A percentile compares a stretch with the other conserved stretches of the same genome.
These are phyloP conservation scores for Boeremia lycopersici DNA, from an alignment of 2,329 filamentous ascomycete genomes.

Conservation along the genomic window DNA sequence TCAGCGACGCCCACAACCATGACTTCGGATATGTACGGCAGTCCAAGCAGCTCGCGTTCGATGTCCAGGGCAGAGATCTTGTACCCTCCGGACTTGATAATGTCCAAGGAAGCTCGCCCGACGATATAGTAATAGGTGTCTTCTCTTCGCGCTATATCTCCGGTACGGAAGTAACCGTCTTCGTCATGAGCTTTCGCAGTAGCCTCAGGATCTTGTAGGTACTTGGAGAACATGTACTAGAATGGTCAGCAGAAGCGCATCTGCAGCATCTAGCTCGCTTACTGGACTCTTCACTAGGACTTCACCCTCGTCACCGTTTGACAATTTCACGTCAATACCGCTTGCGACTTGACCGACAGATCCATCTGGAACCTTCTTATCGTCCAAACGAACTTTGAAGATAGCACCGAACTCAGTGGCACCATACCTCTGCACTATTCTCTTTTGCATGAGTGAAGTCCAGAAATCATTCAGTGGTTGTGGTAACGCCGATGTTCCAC, in stretches of 20 bases:
- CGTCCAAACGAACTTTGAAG: slow-evolving; percentile 49
- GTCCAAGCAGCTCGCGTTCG: slow-evolving; percentile 58
- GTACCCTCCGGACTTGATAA: slow-evolving; percentile 63
- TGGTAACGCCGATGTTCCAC: slow-evolving; percentile 57
- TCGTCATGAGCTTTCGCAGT: slow-evolving; percentile 54
- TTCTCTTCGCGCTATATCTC: slow-evolving; percentile 50
- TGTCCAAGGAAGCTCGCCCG: slow-evolving; percentile 58
- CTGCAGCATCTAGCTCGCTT: background rate
- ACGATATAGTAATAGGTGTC: slow-evolving; percentile 59
- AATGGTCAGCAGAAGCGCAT: slow-evolving; percentile 3
- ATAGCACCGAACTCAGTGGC: slow-evolving; percentile 53
- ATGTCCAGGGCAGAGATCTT: slow-evolving; percentile 62
- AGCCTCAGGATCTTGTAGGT: slow-evolving; percentile 50
- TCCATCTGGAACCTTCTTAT: slow-evolving; percentile 34
- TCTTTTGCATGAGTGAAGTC: slow-evolving; percentile 51
- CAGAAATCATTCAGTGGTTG: slow-evolving; percentile 59
- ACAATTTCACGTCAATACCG: slow-evolving; percentile 50
- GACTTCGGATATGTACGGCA: slow-evolving; percentile 58
- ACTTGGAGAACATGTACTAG: slow-evolving; percentile 51
- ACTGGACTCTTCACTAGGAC: slow-evolving; percentile 49
- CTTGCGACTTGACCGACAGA: slow-evolving; percentile 47
- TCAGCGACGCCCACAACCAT: slow-evolving; percentile 61
- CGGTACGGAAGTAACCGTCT: slow-evolving; percentile 58
- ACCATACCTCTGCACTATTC: slow-evolving; percentile 53
- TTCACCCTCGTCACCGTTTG: slow-evolving; percentile 57